Percentiles rank a stretch among this genome's conserved stretches.
These are phyloP conservation scores for Podospora australis DNA, from an alignment of 495 filamentous ascomycete species.

Conservation along the genomic window DNA sequence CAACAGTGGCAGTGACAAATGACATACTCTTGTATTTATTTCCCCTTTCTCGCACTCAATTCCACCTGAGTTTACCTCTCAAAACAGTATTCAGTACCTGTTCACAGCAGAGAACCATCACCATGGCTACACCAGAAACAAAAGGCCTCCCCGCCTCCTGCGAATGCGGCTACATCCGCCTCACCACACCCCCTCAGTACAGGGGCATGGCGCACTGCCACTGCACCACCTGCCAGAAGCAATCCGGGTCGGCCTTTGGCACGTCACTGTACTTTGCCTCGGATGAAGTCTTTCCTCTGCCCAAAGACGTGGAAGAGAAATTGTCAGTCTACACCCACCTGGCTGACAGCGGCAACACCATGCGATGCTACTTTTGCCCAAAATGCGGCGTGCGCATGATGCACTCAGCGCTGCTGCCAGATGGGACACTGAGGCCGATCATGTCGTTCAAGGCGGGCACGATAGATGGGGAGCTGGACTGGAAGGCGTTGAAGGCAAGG, in stretches of 20 bases:
- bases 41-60: too few relatives aligned
- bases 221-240: slow-evolving; percentile 51
- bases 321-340: slow-evolving; percentile 31
- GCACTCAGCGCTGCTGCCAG: slow-evolving; percentile 29
- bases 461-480: slow-evolving; percentile 28
- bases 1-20: too few relatives aligned
- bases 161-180: slow-evolving; percentile 44
- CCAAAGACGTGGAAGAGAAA: slow-evolving; percentile 20
- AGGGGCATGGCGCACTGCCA: slow-evolving; percentile 47
- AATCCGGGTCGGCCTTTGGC: slow-evolving; percentile 50
- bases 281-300: slow-evolving; percentile 40
- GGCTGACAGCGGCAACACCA: slow-evolving; percentile 33
- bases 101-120: not conserved
- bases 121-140: not conserved
- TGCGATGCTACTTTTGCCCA: slow-evolving; percentile 42
- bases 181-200: slow-evolving; percentile 37
- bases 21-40: not conserved
- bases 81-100: not conserved
- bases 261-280: slow-evolving; percentile 39
- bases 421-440: slow-evolving; percentile 24
- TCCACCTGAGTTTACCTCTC: too few relatives aligned
- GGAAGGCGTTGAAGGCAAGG: slow-evolving; percentile 5
- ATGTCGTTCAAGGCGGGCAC: slow-evolving; percentile 45
- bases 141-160: slow-evolving; percentile 33
- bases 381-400: slow-evolving; percentile 42